phyloP scores from a whole-genome alignment of 305 asterid species.

The Galium porrigens region DNA sequence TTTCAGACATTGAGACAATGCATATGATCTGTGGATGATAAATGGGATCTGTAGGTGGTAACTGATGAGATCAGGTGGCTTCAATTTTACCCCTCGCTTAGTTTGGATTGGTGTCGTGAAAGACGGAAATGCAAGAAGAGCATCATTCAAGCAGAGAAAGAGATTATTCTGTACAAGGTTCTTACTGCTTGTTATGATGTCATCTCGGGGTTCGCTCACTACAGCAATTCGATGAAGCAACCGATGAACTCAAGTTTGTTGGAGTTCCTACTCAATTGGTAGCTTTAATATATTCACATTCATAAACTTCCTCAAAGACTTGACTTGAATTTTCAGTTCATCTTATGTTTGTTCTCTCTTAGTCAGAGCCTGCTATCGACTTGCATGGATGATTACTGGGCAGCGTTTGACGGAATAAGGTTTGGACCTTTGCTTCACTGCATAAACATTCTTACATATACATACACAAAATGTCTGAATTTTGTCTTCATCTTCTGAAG shows the following conservation, averaged over 20 bases:
- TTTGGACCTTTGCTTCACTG: constrained; percentile 21
- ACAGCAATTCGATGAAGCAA: constrained; percentile 44
- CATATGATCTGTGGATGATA: not conserved
- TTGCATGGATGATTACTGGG: constrained; percentile 63
- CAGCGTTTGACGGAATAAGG: constrained; percentile 48
- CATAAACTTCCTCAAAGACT: not conserved
- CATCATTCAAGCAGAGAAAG: constrained; percentile 56
- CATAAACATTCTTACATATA: not conserved
- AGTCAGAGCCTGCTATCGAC: constrained; percentile 58
- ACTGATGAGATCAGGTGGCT: constrained; percentile 71
- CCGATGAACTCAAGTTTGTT: constrained; percentile 40
- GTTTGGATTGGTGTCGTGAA: constrained; percentile 25
- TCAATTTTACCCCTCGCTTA: constrained; percentile 46
- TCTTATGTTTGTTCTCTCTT: constrained; percentile 18
- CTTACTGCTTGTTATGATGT: constrained; percentile 62
- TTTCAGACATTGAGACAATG: not conserved
- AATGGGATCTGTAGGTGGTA: constrained; percentile 34
- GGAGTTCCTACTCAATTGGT: constrained; percentile 61
- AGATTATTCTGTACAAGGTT: constrained; percentile 42
- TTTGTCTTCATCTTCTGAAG: constrained; percentile 18
- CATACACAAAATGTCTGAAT: not conserved
- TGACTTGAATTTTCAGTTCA: constrained; percentile 13
- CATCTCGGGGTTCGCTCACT: constrained; percentile 61
- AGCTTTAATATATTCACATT: constrained; percentile 7
- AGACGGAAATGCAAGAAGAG: constrained; percentile 43